phyloP scores from a whole-genome alignment of 352 stramenopile genomes.

The Globisporangium cylindrosporum region DNA sequence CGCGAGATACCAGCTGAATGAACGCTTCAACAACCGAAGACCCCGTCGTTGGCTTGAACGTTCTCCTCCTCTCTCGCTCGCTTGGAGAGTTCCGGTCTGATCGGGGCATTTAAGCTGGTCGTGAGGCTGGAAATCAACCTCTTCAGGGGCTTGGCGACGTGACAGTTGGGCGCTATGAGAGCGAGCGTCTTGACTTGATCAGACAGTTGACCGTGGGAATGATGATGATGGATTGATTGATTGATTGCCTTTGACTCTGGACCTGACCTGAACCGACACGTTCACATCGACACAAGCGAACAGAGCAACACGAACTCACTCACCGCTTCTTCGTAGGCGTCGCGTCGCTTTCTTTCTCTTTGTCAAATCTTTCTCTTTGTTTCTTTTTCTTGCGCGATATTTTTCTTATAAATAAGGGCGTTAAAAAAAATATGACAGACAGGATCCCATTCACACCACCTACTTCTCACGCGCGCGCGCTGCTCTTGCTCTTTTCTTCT shows the following conservation, averaged over 20 bases:
- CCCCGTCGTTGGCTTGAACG: neutral
- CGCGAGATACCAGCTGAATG: slow-evolving; percentile 1
- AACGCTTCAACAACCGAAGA: neutral
- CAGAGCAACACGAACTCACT: neutral
- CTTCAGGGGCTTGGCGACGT: neutral
- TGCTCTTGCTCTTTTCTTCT: neutral
- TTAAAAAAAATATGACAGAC: slow-evolving; percentile 9
- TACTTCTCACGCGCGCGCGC: neutral
- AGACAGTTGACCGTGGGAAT: neutral
- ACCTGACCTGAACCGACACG: neutral
- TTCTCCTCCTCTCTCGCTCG: neutral
- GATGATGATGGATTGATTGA: neutral
- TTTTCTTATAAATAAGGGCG: slow-evolving; percentile 13
- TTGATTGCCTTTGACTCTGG: neutral
- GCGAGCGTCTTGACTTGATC: neutral
- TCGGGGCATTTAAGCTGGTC: neutral
- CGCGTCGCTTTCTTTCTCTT: neutral
- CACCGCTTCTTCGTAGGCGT: neutral
- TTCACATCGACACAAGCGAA: neutral
- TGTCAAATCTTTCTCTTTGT: slow-evolving; percentile 9
- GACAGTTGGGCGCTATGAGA: slow-evolving; percentile 4
- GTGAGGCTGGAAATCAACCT: neutral
- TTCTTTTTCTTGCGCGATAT: slow-evolving; percentile 12
- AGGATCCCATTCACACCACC: neutral
- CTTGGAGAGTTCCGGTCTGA: neutral